phyloP scores from a whole-genome alignment of 2,329 filamentous ascomycete genomes.

The Pseudogymnoascus sp. region DNA sequence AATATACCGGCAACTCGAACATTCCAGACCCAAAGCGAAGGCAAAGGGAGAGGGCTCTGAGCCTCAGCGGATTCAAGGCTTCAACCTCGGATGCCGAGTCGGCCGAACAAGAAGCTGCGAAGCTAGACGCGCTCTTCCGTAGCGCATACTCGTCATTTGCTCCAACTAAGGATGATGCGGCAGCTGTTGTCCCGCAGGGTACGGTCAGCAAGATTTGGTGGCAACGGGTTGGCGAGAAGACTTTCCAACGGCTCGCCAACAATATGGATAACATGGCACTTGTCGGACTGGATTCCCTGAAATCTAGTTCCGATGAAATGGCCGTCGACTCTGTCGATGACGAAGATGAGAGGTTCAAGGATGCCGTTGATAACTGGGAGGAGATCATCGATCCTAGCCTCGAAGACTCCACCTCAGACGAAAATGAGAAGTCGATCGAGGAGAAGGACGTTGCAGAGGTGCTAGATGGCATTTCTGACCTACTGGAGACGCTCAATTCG shows the following conservation, averaged over 20 bases:
- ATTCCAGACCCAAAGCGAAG: slow-evolving; percentile 50
- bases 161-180: slow-evolving; percentile 64
- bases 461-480: slow-evolving; percentile 63
- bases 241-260: slow-evolving; percentile 55
- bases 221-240: slow-evolving; percentile 60
- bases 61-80: slow-evolving; percentile 52
- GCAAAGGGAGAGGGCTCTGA: slow-evolving; percentile 64
- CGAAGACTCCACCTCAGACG: slow-evolving; percentile 16
- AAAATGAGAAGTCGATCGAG: slow-evolving; percentile 43
- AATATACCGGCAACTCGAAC: slow-evolving; percentile 56
- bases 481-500: slow-evolving; percentile 68
- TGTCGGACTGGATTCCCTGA: slow-evolving; percentile 13
- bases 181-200: slow-evolving; percentile 59
- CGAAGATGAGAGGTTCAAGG: slow-evolving; percentile 34
- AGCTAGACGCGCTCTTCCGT: slow-evolving; percentile 67
- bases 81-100: slow-evolving; percentile 33
- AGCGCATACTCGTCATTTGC: slow-evolving; percentile 75
- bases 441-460: slow-evolving; percentile 61
- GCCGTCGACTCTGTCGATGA: slow-evolving; percentile 19
- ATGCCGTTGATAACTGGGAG: slow-evolving; percentile 52
- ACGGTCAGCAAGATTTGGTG: slow-evolving; percentile 67
- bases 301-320: neutral
- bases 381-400: slow-evolving; percentile 52
- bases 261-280: slow-evolving; percentile 16
- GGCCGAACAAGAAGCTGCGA: slow-evolving; percentile 50